Evolutionary conservation across 2,329 filamentous ascomycete genomes (phyloP), one percentile per base, ranked within the genome.

Genomic region (Aaosphaeria arxii): DNA sequence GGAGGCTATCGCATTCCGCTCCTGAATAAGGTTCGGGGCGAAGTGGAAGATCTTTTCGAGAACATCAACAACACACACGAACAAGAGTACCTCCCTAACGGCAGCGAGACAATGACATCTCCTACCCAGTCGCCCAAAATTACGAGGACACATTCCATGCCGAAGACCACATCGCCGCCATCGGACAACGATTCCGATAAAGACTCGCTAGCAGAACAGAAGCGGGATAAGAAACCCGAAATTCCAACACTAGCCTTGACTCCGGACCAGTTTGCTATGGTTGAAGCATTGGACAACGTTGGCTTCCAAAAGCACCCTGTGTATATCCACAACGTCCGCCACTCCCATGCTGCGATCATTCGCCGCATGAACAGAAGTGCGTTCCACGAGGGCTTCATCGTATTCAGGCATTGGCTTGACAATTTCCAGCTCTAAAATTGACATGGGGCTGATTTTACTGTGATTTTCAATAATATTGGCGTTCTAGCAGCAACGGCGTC

Each of bases 281-380:
- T 96, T 52, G 79, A 87, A 30, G 82, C 84, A 7, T 75, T 97
- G 43, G 84, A 97, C 54, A 67, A 74, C 4, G 72, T 85, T 0
- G 80, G 81, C 3, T 80, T 82, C 62, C 75, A 71, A 40, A 84
- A 83, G 57, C 82, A 78, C 55, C 78, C 79, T 0, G 80, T 91
- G 4, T 85, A 87, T 71, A 91, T 94, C 36, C 86, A 87, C 54
- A 87, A 91, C 5, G 79, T 84, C 46, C 74, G 78, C n/a, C 67
- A 96, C 65, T 89, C 83, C 50, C 92, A 97, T 69, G 92, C 91
- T 0, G 91, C 91, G 3, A 95, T 97, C 42, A 89, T 97, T 54
- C 85, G 95, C 33, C 81, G 92, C 35, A 82, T 77, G 52, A 69
- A 87, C 36, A 85, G 83, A 64, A 74, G 79, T 44, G 73, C 70